These are phyloP conservation scores for Powellomyces hirtus DNA, from an alignment of 192 early-diverging fungal species.

Conservation along the genomic window DNA sequence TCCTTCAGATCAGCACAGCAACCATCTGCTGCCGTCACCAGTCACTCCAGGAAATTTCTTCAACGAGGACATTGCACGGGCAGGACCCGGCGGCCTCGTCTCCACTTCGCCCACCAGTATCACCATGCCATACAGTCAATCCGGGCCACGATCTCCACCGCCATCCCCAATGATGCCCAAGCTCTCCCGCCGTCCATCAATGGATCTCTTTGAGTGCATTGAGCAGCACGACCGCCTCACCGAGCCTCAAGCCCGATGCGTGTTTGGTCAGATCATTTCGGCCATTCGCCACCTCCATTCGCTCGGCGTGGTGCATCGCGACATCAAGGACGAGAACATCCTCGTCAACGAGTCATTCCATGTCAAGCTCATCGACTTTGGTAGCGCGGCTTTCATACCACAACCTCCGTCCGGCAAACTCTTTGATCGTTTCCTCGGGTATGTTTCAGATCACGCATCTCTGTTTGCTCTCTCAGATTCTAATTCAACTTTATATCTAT, in stretches of 20 bases:
- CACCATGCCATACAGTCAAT: background rate
- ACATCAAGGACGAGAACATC: slow-evolving; percentile 64
- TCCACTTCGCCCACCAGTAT: background rate
- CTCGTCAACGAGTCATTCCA: slow-evolving; percentile 47
- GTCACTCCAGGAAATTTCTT: slow-evolving; percentile 1
- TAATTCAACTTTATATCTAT: background rate
- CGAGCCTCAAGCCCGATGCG: slow-evolving; percentile 25
- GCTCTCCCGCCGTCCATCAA: slow-evolving; percentile 21
- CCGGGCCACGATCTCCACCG: slow-evolving; percentile 16
- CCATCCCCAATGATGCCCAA: slow-evolving; percentile 18
- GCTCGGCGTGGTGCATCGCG: slow-evolving; percentile 49
- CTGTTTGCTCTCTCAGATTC: too few relatives aligned
- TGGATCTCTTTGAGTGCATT: slow-evolving; percentile 59
- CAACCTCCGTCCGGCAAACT: slow-evolving; percentile 16
- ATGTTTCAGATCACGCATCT: background rate
- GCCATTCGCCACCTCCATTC: slow-evolving; percentile 45
- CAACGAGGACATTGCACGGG: background rate
- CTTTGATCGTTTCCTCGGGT: slow-evolving; percentile 45
- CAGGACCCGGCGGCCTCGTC: background rate
- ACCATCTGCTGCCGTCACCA: slow-evolving; percentile 5
- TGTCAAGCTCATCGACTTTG: slow-evolving; percentile 61
- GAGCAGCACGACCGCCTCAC: slow-evolving; percentile 42
- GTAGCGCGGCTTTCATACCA: slow-evolving; percentile 40
- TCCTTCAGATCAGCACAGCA: background rate
- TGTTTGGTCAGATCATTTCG: slow-evolving; percentile 41